phyloP scores from a whole-genome alignment of 805 yeast genomes.

The Sugiyamaella qingdaonensis region DNA sequence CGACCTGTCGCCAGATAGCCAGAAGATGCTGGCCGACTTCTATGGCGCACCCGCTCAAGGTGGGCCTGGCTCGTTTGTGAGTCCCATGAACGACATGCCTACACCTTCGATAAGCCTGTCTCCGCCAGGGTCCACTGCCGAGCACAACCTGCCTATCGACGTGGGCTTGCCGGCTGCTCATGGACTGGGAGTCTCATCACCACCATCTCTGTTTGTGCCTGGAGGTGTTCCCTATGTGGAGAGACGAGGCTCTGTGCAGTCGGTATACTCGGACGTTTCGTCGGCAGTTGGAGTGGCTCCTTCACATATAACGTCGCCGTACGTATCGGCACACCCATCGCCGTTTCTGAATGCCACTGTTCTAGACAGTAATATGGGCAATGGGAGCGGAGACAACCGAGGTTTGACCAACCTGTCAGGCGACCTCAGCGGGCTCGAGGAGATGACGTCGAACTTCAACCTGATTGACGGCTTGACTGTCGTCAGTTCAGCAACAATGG shows the following conservation, averaged over 20 bases:
- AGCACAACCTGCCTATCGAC: not conserved
- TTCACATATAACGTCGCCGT: slow-evolving; percentile 11
- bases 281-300: slow-evolving; percentile 9
- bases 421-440: slow-evolving; percentile 14
- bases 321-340: slow-evolving; percentile 17
- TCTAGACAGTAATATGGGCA: not conserved
- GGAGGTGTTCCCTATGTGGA: not conserved
- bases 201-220: not conserved
- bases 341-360: slow-evolving; percentile 13
- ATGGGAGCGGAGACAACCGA: not conserved
- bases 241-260: slow-evolving; percentile 12
- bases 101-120: slow-evolving; percentile 8
- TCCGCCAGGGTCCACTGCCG: slow-evolving; percentile 5
- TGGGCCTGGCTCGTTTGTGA: not conserved
- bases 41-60: not conserved
- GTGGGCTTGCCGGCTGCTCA: not conserved
- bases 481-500: not conserved
- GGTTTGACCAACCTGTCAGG: not conserved
- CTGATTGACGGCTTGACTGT: slow-evolving; percentile 6
- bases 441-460: slow-evolving; percentile 16
- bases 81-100: slow-evolving; percentile 2
- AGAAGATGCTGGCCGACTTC: not conserved
- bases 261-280: slow-evolving; percentile 15
- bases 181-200: not conserved
- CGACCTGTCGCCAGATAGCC: slow-evolving; percentile 1